These are phyloP conservation scores for Nakazawaea wyomingensis DNA, from an alignment of 805 yeast genomes.

Conservation along the genomic window DNA sequence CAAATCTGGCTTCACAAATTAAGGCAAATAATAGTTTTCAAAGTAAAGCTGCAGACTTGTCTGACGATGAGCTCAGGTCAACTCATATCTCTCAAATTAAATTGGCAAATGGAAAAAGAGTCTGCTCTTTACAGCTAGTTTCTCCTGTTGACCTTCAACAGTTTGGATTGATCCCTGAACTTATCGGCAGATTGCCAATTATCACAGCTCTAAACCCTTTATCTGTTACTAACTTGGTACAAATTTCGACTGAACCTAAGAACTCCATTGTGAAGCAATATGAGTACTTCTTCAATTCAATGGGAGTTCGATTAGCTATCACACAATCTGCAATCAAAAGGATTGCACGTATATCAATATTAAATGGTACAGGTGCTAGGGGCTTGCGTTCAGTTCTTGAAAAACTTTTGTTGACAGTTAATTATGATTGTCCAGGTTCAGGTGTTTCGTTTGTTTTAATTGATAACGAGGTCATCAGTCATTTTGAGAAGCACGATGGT, in stretches of 20 bases:
- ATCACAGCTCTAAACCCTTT: constrained; percentile 45
- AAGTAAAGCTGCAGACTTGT: constrained; percentile 3
- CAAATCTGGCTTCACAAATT: neutral
- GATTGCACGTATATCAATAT: constrained; percentile 43
- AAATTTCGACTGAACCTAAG: constrained; percentile 50
- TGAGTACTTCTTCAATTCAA: constrained; percentile 45
- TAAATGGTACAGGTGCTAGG: constrained; percentile 58
- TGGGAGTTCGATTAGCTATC: constrained; percentile 45
- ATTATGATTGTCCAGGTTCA: constrained; percentile 58
- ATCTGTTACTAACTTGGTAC: constrained; percentile 37
- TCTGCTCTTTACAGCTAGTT: constrained; percentile 39
- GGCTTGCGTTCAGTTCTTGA: constrained; percentile 55
- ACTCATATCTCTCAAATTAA: constrained; percentile 30
- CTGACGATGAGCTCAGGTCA: constrained; percentile 11
- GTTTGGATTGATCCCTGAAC: constrained; percentile 56
- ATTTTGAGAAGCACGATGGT: constrained; percentile 29
- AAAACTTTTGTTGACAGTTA: constrained; percentile 42
- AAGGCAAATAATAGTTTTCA: neutral
- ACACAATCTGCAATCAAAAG: constrained; percentile 42
- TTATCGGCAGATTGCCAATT: constrained; percentile 55
- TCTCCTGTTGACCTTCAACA: constrained; percentile 45
- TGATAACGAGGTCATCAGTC: constrained; percentile 37
- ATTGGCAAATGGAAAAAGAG: constrained; percentile 30
- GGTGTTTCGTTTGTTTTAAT: constrained; percentile 46
- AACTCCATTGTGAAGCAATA: constrained; percentile 52